Conservation (phyloP, 2,329 filamentous ascomycete species). For the Hirsutella minnesotensis region DNA sequence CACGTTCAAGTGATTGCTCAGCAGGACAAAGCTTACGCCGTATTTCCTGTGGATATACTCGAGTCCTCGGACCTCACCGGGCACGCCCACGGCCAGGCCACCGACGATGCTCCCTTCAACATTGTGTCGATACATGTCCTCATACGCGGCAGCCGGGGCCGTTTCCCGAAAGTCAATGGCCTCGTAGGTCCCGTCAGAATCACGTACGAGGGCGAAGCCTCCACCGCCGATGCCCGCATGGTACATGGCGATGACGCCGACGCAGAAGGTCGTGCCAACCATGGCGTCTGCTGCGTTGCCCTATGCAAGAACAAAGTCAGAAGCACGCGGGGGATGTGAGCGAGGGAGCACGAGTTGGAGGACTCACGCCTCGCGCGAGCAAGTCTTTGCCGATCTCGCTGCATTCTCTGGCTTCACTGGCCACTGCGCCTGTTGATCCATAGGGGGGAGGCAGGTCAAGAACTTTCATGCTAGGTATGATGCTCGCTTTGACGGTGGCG, state of each 20-base stretch:
- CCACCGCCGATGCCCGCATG: conserved; percentile 80
- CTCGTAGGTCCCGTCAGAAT: conserved; percentile 64
- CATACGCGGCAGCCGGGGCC: conserved; percentile 67
- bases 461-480: conserved; percentile 10
- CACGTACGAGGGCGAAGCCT: conserved; percentile 76
- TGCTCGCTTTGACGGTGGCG: neutral
- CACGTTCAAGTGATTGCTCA: neutral
- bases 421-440: conserved; percentile 47
- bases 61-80: conserved; percentile 66
- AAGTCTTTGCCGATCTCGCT: conserved; percentile 57
- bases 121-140: conserved; percentile 78
- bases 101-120: conserved; percentile 54
- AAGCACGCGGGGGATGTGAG: neutral
- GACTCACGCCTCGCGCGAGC: conserved; percentile 38
- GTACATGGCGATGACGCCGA: conserved; percentile 66
- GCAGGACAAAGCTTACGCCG: conserved; percentile 31
- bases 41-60: conserved; percentile 66
- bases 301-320: conserved; percentile 15
- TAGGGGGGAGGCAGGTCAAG: conserved; percentile 7
- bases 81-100: conserved; percentile 61
- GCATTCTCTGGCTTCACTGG: conserved; percentile 58
- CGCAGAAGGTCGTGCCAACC: conserved; percentile 62
- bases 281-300: conserved; percentile 70
- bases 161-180: conserved; percentile 84
- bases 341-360: neutral